phyloP scores from a whole-genome alignment of 768 basidiomycete genomes.

The Coprinellus micaceus region DNA sequence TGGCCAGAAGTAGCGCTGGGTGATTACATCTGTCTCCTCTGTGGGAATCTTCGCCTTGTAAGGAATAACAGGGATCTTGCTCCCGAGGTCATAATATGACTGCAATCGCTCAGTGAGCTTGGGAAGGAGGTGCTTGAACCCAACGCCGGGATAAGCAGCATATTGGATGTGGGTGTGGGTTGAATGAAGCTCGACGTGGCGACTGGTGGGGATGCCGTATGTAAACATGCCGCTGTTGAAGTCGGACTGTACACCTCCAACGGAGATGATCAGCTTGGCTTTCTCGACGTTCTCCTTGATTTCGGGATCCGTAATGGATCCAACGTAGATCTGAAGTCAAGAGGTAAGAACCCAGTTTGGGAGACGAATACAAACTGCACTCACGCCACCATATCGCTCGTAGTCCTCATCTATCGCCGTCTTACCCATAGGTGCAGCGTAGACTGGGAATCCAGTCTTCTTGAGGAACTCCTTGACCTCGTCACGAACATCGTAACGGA shows the following conservation, averaged over 20 bases:
- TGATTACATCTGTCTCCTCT: constrained; percentile 53
- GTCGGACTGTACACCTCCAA: constrained; percentile 70
- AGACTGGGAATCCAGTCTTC: constrained; percentile 70
- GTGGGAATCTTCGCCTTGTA: constrained; percentile 43
- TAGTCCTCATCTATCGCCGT: constrained; percentile 67
- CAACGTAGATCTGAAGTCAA: constrained; percentile 62
- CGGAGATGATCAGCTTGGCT: constrained; percentile 70
- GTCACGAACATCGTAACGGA: constrained; percentile 62
- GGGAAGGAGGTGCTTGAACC: constrained; percentile 76
- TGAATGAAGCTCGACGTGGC: constrained; percentile 68
- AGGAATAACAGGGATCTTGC: constrained; percentile 43
- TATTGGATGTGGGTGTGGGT: constrained; percentile 64
- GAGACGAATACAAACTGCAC: constrained; percentile 25
- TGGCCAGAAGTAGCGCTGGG: constrained; percentile 85
- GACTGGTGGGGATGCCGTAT: constrained; percentile 57
- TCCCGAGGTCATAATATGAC: constrained; percentile 36
- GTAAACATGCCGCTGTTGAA: constrained; percentile 90
- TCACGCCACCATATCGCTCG: constrained; percentile 74
- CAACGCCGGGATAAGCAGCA: constrained; percentile 59
- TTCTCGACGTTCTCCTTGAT: constrained; percentile 71
- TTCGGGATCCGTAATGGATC: constrained; percentile 60
- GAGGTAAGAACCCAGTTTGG: not conserved
- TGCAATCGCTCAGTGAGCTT: constrained; percentile 57
- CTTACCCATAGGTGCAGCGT: constrained; percentile 80
- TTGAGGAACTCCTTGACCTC: constrained; percentile 61